Conservation (phyloP, 139 green algal genomes). For the Haematococcus sp. region DNA sequence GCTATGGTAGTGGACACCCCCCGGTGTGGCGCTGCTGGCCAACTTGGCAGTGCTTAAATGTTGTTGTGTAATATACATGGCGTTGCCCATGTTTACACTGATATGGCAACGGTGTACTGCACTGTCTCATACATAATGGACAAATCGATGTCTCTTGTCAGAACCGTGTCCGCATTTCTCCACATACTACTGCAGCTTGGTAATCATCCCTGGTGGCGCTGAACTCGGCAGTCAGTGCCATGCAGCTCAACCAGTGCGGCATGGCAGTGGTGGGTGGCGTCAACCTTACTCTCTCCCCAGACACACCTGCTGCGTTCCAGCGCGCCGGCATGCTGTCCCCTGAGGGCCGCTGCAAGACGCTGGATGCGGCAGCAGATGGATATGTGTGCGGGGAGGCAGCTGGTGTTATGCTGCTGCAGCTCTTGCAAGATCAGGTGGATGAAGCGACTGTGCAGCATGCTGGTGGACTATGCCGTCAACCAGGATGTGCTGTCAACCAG, state of each 20-base stretch:
- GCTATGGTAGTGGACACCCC: constrained; percentile 69
- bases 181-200: constrained; percentile 53
- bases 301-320: constrained; percentile 58
- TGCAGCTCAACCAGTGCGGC: constrained; percentile 28
- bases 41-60: too few species aligned
- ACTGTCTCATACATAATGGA: too few species aligned
- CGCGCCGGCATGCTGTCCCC: constrained; percentile 63
- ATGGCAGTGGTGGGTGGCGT: constrained; percentile 60
- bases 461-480: constrained; percentile 18
- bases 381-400: constrained; percentile 69
- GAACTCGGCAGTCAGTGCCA: constrained; percentile 40
- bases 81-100: too few species aligned
- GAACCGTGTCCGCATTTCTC: too few species aligned
- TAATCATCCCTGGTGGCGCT: constrained; percentile 60
- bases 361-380: constrained; percentile 81
- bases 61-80: too few species aligned
- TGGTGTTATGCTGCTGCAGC: constrained; percentile 14
- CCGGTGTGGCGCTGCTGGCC: too few species aligned
- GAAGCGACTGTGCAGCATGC: too few species aligned
- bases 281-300: constrained; percentile 66
- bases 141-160: too few species aligned
- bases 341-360: constrained; percentile 83
- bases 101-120: too few species aligned
- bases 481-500: constrained; percentile 69
- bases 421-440: background rate